phyloP scores from a whole-genome alignment of 306 rosid species.

The Prunus persica region Prunus_persica_NCBIv2 NC_034010.1:22549501-22550000 shows the following conservation, averaged over 20 bases:
- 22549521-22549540: not conserved
- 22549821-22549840: not conserved
- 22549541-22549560: not conserved
- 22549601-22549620: not conserved
- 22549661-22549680: slow-evolving; percentile 49
- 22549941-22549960: slow-evolving; percentile 16
- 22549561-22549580: not conserved
- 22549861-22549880: not conserved
- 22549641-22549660: slow-evolving; percentile 2
- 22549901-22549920: not conserved
- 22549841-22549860: not conserved
- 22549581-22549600: not conserved
- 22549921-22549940: not conserved
- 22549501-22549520: not conserved
- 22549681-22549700: slow-evolving; percentile 47
- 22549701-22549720: slow-evolving; percentile 72
- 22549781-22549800: slow-evolving; percentile 18
- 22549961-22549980: not conserved
- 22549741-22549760: slow-evolving; percentile 45
- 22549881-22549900: not conserved
- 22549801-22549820: slow-evolving; percentile 20
- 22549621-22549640: not conserved
- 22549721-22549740: slow-evolving; percentile 73
- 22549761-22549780: slow-evolving; percentile 52
- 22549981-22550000: slow-evolving; percentile 46